Conservation (phyloP, 352 stramenopile species). For the Phytophthora vignae region DNA sequence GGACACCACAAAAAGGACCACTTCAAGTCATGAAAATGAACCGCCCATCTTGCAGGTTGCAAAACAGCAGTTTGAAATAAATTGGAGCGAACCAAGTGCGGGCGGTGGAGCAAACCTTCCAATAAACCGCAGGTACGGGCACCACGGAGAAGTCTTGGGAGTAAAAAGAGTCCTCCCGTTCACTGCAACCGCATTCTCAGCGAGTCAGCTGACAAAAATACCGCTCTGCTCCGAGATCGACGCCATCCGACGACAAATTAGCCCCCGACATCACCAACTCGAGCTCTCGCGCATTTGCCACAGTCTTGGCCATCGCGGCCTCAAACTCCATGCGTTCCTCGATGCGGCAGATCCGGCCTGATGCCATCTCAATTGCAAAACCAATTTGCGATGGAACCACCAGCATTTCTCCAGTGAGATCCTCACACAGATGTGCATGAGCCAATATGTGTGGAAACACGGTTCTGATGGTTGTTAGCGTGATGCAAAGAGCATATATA, state of each 20-base stretch:
- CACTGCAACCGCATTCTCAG: no score
- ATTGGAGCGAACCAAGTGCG: no score
- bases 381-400: constrained; percentile 6
- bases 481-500: constrained; percentile 4
- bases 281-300: neutral
- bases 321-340: constrained; percentile 16
- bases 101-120: no score
- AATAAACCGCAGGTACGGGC: no score
- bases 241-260: neutral
- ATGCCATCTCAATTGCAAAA: constrained; percentile 5
- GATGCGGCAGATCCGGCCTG: constrained; percentile 4
- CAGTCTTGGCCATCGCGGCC: neutral
- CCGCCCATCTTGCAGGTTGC: no score
- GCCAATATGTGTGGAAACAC: neutral
- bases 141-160: no score
- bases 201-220: no score
- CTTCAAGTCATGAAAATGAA: no score
- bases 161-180: no score
- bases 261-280: constrained; percentile 4
- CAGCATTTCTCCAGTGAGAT: neutral
- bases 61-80: no score
- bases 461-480: neutral
- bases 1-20: no score
- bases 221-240: neutral
- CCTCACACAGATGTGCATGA: neutral